phyloP scores from a whole-genome alignment of 768 basidiomycete genomes.

The Phlegmacium glaucopus region DNA sequence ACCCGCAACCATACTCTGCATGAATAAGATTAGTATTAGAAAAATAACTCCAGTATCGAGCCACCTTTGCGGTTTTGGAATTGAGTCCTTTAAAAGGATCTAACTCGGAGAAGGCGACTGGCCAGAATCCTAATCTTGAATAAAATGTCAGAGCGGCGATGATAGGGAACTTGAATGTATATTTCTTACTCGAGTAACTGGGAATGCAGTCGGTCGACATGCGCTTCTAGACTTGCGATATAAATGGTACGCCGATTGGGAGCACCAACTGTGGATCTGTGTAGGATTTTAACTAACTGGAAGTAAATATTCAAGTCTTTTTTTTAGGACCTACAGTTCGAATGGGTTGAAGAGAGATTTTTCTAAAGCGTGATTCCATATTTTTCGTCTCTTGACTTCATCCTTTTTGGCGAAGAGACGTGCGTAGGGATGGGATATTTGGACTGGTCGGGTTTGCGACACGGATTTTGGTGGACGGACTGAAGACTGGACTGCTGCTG shows the following conservation, averaged over 20 bases:
- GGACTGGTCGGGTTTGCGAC: constrained; percentile 10
- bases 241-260: constrained; percentile 70
- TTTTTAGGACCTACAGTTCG: constrained; percentile 49
- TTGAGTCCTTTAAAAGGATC: constrained; percentile 70
- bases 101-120: constrained; percentile 52
- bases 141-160: background rate
- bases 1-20: constrained; percentile 70
- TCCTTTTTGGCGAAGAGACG: constrained; percentile 64
- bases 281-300: background rate
- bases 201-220: constrained; percentile 65
- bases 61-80: constrained; percentile 71
- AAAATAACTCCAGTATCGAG: background rate
- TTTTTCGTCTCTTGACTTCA: constrained; percentile 63
- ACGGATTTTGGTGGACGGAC: constrained; percentile 4
- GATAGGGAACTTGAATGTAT: background rate
- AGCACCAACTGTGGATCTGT: constrained; percentile 62
- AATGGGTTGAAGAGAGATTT: constrained; percentile 64
- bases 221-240: constrained; percentile 67
- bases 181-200: constrained; percentile 41
- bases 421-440: constrained; percentile 64
- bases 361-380: constrained; percentile 78
- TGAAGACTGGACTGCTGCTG: background rate
- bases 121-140: constrained; percentile 45
- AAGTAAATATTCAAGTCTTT: background rate
- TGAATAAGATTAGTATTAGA: background rate